Conservation (phyloP, 1,139 yeast genomes). For the Komagataea norvegica region DNA sequence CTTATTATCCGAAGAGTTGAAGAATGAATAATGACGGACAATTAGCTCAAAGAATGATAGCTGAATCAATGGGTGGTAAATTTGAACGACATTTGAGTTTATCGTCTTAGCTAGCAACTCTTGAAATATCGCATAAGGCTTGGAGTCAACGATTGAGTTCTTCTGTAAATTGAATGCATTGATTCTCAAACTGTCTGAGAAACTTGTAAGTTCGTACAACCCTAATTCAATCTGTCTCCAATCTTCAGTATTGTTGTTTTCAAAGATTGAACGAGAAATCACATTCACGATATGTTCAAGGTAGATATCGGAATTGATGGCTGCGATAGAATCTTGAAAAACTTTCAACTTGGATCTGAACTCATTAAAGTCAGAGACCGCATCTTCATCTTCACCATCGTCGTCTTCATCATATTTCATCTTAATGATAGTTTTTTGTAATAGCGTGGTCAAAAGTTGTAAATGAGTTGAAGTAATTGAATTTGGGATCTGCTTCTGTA, state of each 20-base stretch:
- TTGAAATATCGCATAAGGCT: constrained; percentile 56
- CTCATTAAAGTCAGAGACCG: constrained; percentile 73
- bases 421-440: constrained; percentile 68
- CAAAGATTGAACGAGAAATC: constrained; percentile 55
- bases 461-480: constrained; percentile 35
- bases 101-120: constrained; percentile 56
- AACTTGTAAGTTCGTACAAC: constrained; percentile 69
- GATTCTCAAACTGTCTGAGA: constrained; percentile 75
- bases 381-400: constrained; percentile 66
- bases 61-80: constrained; percentile 76
- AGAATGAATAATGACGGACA: constrained; percentile 69
- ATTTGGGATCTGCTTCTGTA: constrained; percentile 31
- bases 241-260: constrained; percentile 29
- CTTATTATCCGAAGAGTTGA: constrained; percentile 43
- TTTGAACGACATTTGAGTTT: constrained; percentile 46
- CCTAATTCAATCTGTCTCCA: constrained; percentile 91
- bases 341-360: constrained; percentile 61
- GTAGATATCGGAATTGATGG: constrained; percentile 68
- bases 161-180: constrained; percentile 67
- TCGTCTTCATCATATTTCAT: constrained; percentile 75
- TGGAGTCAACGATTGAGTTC: constrained; percentile 53
- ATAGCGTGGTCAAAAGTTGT: constrained; percentile 54
- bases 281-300: constrained; percentile 64
- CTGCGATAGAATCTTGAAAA: constrained; percentile 82
- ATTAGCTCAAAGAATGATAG: constrained; percentile 78